Base-by-base conservation (phyloP, 768 basidiomycete genomes). In the Termitomyces sp. region DNA sequence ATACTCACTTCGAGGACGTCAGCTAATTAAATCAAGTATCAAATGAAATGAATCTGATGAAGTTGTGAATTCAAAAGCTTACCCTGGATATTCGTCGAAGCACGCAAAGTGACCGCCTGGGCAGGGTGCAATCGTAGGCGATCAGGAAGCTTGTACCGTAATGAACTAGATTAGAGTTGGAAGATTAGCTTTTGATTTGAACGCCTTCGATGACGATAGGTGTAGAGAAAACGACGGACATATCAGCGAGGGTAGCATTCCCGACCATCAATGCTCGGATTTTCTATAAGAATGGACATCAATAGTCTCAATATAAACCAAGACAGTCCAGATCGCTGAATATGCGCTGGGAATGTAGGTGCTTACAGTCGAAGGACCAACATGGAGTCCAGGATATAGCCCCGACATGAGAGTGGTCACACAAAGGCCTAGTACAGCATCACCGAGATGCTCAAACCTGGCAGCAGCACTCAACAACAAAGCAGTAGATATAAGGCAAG, bases 391-490 rank as follows among this genome's bases (percentile, higher is more conserved):
- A 0, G 90, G 90, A 71, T 81, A 88, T 65, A 79, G 76, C 22
- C 86, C 79, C 47, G 79, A 69, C 67, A 92, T 72, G 36, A 92
- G 76, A 52, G 68, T 71, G 0, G 90, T 92, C 35, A 91, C 84
- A 30, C 83, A 72, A 22, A 92, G 70, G 24, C 82, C 81, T 1
- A 92, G 76, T 35, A 92, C 88, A 5, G 83, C 74, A 67, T 92
- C 90, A 0, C 90, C 90, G 3, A 91, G 71, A 69, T 90, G 87
- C 66, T 92, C 90, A 52, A 81, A 80, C 66, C 90, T 92, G 18
- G 22, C 32, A 53, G 35, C 4, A 11, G 13, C 50, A 10, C 10
- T 35, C 5, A n/a, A 28, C 45, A 35, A 36, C 24, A 16, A 28
- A 38, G 11, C 2, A 2, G 8, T 8, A 44, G 57, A 16, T 56